These are phyloP conservation scores for Nevesoporus exiguus DNA, from an alignment of 768 basidiomycete genomes.

Conservation along the genomic window DNA sequence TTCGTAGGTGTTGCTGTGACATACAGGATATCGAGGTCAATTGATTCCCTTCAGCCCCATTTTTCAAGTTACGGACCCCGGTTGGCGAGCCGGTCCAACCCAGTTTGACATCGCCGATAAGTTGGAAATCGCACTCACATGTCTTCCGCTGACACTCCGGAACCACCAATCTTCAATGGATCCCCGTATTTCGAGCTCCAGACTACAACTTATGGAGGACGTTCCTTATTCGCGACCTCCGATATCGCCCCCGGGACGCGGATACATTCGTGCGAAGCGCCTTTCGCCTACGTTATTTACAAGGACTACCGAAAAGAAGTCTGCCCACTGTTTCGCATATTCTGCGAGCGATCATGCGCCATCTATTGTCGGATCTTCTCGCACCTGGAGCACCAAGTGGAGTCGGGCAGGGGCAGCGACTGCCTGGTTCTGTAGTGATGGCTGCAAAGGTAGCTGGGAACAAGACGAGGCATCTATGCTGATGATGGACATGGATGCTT, in stretches of 20 bases:
- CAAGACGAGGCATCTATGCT: constrained; percentile 32
- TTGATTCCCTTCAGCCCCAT: not conserved
- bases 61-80: too few relatives aligned
- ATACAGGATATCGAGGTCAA: not conserved
- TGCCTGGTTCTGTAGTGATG: constrained; percentile 54
- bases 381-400: constrained; percentile 45
- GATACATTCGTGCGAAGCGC: constrained; percentile 43
- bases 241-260: constrained; percentile 42
- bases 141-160: not conserved
- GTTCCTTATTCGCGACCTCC: constrained; percentile 48
- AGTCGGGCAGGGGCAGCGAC: constrained; percentile 35
- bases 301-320: constrained; percentile 65
- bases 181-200: constrained; percentile 21
- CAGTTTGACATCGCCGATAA: not conserved
- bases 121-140: not conserved
- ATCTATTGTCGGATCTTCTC: constrained; percentile 18
- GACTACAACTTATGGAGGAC: constrained; percentile 47
- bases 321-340: constrained; percentile 62
- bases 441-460: constrained; percentile 46
- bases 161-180: not conserved
- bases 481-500: constrained; percentile 32
- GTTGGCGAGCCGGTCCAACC: too few relatives aligned
- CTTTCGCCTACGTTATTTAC: constrained; percentile 57
- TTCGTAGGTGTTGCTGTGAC: not conserved
- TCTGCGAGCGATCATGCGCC: constrained; percentile 32